A percentile compares a stretch with the other conserved stretches of the same genome.
Evolutionary conservation across 2,329 filamentous ascomycete species (phyloP).

Genomic region (Aureobasidium sp.): DNA sequence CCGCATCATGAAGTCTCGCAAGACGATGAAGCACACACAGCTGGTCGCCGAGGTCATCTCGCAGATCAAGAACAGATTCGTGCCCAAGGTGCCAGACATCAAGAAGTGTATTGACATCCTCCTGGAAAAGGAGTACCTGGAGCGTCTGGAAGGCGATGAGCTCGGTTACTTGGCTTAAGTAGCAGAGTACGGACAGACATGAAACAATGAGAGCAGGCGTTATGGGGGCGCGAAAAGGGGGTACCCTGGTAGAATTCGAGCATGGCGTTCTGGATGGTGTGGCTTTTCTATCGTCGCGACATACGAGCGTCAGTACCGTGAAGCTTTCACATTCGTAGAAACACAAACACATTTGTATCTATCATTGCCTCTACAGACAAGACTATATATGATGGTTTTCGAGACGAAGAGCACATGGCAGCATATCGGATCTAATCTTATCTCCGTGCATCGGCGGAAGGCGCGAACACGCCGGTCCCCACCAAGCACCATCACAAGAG

Average conservation of each 20-base stretch:
- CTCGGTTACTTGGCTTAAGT: conserved; percentile 79
- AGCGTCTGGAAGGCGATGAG: conserved; percentile 89
- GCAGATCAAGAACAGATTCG: conserved; percentile 88
- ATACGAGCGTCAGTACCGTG: neutral
- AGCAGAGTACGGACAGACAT: conserved; percentile 22
- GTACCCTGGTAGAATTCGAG: conserved; percentile 12
- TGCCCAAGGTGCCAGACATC: conserved; percentile 89
- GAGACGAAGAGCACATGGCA: neutral
- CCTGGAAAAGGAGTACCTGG: conserved; percentile 97
- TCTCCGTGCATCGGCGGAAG: neutral
- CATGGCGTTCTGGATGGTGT: conserved; percentile 16
- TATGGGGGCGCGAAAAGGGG: conserved; percentile 11
- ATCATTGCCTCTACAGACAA: neutral
- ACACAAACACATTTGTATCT: neutral
- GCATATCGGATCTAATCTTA: neutral
- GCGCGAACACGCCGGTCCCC: neutral
- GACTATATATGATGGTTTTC: neutral
- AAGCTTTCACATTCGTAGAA: neutral
- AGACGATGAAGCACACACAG: conserved; percentile 96
- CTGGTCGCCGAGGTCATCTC: conserved; percentile 92
- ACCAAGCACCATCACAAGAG: neutral
- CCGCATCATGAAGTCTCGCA: conserved; percentile 98
- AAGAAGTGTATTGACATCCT: conserved; percentile 99
- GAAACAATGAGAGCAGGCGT: neutral
- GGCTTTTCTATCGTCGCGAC: neutral